Conservation (phyloP, 2,329 filamentous ascomycete genomes). For the Penicillium sp. region DNA sequence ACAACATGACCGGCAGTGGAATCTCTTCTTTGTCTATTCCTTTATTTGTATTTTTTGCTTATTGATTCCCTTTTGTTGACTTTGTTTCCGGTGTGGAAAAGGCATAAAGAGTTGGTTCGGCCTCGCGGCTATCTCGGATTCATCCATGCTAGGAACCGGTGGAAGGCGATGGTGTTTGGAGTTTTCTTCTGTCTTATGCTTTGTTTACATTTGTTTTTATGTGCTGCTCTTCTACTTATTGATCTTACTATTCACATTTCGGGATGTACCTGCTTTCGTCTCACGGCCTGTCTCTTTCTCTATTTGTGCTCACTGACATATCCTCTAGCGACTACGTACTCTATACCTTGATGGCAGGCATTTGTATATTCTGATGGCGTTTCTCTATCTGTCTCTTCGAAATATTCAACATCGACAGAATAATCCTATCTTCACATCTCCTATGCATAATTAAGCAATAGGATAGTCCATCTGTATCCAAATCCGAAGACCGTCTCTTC, state of each 20-base stretch:
- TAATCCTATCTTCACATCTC: too few relatives aligned
- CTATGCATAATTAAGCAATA: too few relatives aligned
- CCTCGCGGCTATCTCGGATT: constrained; percentile 21
- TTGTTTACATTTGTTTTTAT: not conserved
- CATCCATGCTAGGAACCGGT: not conserved
- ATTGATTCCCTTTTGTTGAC: not conserved
- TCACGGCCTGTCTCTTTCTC: not conserved
- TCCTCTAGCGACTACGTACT: not conserved
- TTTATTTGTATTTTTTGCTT: constrained; percentile 13
- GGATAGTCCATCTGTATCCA: too few relatives aligned
- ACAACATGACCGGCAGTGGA: constrained; percentile 1
- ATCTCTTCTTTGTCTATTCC: constrained; percentile 11
- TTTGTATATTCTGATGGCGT: constrained; percentile 7
- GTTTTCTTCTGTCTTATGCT: constrained; percentile 10
- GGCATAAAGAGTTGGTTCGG: constrained; percentile 21
- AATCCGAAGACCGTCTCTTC: too few relatives aligned
- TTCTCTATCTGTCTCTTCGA: too few relatives aligned
- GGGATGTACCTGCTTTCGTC: not conserved
- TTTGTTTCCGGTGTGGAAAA: constrained; percentile 21
- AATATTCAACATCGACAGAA: too few relatives aligned
- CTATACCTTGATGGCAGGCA: not conserved
- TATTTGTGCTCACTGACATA: not conserved
- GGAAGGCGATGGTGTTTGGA: constrained; percentile 23
- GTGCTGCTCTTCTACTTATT: not conserved
- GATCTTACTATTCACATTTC: not conserved